Percentiles rank a stretch among this genome's conserved stretches.
Evolutionary conservation across 2,329 filamentous ascomycete species (phyloP).

Genomic region (Passalora sequoiae): DNA sequence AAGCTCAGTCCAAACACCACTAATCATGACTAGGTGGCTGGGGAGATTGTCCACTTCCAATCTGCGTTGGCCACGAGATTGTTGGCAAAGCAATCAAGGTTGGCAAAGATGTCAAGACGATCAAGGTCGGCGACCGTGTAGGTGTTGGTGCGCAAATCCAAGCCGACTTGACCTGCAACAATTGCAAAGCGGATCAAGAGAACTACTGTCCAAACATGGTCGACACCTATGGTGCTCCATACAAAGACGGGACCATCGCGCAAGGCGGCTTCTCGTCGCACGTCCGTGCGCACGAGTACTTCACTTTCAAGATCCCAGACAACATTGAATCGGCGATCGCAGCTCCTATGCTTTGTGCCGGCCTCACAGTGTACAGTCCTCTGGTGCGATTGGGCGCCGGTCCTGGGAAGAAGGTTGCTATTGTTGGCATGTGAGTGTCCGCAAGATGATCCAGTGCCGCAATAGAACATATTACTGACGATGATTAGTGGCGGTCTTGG

Average conservation of each 20-base stretch:
- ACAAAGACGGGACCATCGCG: conserved; percentile 56
- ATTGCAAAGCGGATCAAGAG: conserved; percentile 49
- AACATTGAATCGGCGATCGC: conserved; percentile 56
- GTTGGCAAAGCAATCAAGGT: conserved; percentile 48
- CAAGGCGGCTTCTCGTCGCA: conserved; percentile 65
- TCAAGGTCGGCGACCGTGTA: conserved; percentile 43
- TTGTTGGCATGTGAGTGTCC: conserved; percentile 57
- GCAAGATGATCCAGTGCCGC: background rate
- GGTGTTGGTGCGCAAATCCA: conserved; percentile 49
- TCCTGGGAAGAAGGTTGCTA: conserved; percentile 71
- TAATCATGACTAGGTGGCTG: conserved; percentile 48
- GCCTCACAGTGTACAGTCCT: conserved; percentile 73
- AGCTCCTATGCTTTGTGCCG: conserved; percentile 74
- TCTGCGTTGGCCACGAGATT: conserved; percentile 63
- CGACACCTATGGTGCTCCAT: conserved; percentile 48
- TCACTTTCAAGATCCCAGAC: conserved; percentile 69
- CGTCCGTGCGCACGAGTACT: conserved; percentile 72
- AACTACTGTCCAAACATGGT: conserved; percentile 50
- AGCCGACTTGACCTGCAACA: conserved; percentile 45
- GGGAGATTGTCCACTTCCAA: conserved; percentile 58
- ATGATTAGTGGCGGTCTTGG: conserved; percentile 43
- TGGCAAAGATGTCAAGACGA: conserved; percentile 46
- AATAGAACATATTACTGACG: conserved; percentile 4
- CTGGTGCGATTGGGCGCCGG: conserved; percentile 70
- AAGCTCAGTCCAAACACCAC: conserved; percentile 1